Percentiles rank a stretch among this genome's conserved stretches.
These are phyloP conservation scores for Lactarius trivialis DNA, from an alignment of 768 basidiomycete species.

Conservation along the genomic window DNA sequence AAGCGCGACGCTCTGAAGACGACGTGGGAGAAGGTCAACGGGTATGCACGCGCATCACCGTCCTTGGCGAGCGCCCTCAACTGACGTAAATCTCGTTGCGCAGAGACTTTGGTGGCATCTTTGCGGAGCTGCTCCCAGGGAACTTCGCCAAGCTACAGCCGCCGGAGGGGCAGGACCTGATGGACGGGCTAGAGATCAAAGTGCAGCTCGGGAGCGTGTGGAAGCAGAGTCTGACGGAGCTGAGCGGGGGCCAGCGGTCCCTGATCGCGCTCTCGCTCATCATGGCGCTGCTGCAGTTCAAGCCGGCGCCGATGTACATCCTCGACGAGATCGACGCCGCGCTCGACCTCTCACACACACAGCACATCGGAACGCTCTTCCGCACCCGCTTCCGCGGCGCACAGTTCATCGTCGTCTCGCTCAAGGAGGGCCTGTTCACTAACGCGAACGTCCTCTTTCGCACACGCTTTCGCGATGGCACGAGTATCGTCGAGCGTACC, in stretches of 20 bases:
- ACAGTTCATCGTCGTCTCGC: slow-evolving; percentile 95
- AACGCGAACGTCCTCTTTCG: slow-evolving; percentile 96
- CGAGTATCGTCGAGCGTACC: slow-evolving; percentile 81
- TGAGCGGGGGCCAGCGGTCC: slow-evolving; percentile 97
- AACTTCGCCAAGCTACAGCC: slow-evolving; percentile 95
- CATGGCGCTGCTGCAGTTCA: slow-evolving; percentile 99
- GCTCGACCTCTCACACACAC: slow-evolving; percentile 90
- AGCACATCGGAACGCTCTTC: slow-evolving; percentile 98
- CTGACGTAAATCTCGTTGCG: neutral
- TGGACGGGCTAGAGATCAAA: slow-evolving; percentile 95
- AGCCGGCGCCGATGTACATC: slow-evolving; percentile 98
- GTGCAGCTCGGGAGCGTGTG: slow-evolving; percentile 91
- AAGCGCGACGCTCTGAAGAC: slow-evolving; percentile 90
- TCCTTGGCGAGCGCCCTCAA: neutral
- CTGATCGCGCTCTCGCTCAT: slow-evolving; percentile 96
- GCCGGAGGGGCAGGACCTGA: slow-evolving; percentile 89
- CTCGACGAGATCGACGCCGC: slow-evolving; percentile 99
- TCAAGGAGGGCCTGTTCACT: slow-evolving; percentile 96
- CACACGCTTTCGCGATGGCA: slow-evolving; percentile 90
- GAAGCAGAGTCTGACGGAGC: slow-evolving; percentile 96
- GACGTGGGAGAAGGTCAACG: slow-evolving; percentile 95
- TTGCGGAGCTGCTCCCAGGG: slow-evolving; percentile 90
- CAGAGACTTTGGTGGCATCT: slow-evolving; percentile 95
- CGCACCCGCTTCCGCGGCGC: slow-evolving; percentile 94
- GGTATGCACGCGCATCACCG: slow-evolving; percentile 41